phyloP scores from a whole-genome alignment of 257 asterid genomes.

The Nicotiana sylvestris region DNA sequence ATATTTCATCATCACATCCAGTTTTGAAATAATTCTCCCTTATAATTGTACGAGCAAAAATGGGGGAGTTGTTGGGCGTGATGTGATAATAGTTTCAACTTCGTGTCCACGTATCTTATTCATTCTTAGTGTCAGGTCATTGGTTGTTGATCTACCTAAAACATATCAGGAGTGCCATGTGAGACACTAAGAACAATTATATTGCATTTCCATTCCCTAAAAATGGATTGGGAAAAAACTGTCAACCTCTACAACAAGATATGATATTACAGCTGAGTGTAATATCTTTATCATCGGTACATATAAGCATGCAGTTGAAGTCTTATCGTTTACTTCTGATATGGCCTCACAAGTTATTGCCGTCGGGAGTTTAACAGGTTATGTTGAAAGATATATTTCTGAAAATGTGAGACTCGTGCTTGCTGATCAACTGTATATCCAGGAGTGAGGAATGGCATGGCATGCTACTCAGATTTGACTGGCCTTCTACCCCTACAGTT shows the following conservation, averaged over 20 bases:
- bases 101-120: conserved; percentile 65
- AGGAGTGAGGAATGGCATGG: conserved; percentile 93
- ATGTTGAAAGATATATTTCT: conserved; percentile 71
- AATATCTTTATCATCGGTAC: conserved; percentile 70
- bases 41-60: conserved; percentile 46
- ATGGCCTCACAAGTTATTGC: conserved; percentile 60
- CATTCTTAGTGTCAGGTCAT: conserved; percentile 61
- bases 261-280: conserved; percentile 20
- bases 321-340: conserved; percentile 53
- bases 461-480: conserved; percentile 92
- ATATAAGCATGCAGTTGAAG: conserved; percentile 88
- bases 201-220: conserved; percentile 73
- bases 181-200: conserved; percentile 66
- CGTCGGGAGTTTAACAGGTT: conserved; percentile 61
- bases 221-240: conserved; percentile 30
- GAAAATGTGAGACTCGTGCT: conserved; percentile 83
- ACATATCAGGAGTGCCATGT: conserved; percentile 59
- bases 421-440: conserved; percentile 71
- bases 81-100: conserved; percentile 65
- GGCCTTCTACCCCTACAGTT: conserved; percentile 55
- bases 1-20: conserved; percentile 48
- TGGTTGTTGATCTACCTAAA: conserved; percentile 33
- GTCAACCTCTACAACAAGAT: conserved; percentile 21
- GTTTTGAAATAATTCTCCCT: conserved; percentile 53
- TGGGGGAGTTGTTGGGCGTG: conserved; percentile 78